These are phyloP conservation scores for Pseudozyma sp. DNA, from an alignment of 1,284 basidiomycete genomes.

Conservation along the genomic window DNA sequence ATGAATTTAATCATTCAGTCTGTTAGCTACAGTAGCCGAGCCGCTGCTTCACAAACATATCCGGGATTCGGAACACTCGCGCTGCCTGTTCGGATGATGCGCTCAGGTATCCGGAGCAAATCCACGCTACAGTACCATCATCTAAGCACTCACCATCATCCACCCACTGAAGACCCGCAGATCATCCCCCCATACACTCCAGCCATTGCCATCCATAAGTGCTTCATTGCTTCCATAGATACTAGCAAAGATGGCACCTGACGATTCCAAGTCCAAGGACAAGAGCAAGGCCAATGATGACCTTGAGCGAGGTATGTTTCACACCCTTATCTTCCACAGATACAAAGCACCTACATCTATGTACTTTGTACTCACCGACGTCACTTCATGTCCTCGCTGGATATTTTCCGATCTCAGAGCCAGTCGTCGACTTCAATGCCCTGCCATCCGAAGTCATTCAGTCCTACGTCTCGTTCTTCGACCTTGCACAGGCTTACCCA, in stretches of 20 bases:
- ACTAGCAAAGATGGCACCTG: slow-evolving; percentile 19
- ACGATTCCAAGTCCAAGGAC: slow-evolving; percentile 36
- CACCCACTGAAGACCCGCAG: not conserved
- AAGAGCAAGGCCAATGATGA: slow-evolving; percentile 33
- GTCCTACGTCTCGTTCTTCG: slow-evolving; percentile 56
- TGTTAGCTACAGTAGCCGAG: slow-evolving; percentile 1
- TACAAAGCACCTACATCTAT: too few species aligned
- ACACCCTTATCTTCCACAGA: not conserved
- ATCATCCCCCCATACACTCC: not conserved
- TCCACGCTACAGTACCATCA: not conserved
- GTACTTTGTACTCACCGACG: not conserved
- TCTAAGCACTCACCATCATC: not conserved
- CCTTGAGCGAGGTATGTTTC: slow-evolving; percentile 29
- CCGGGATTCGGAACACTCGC: slow-evolving; percentile 9
- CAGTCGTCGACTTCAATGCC: slow-evolving; percentile 54
- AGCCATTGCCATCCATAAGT: not conserved
- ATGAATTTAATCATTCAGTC: slow-evolving; percentile 3
- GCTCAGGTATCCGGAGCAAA: slow-evolving; percentile 3
- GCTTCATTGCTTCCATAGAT: not conserved
- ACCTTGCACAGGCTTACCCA: slow-evolving; percentile 54
- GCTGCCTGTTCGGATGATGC: not conserved
- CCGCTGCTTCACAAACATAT: not conserved
- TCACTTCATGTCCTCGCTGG: too few species aligned
- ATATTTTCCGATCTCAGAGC: slow-evolving; percentile 16
- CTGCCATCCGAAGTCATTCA: slow-evolving; percentile 51